These are phyloP conservation scores for Wickerhamomyces canadensis DNA, from an alignment of 805 yeast genomes.

Conservation along the genomic window DNA sequence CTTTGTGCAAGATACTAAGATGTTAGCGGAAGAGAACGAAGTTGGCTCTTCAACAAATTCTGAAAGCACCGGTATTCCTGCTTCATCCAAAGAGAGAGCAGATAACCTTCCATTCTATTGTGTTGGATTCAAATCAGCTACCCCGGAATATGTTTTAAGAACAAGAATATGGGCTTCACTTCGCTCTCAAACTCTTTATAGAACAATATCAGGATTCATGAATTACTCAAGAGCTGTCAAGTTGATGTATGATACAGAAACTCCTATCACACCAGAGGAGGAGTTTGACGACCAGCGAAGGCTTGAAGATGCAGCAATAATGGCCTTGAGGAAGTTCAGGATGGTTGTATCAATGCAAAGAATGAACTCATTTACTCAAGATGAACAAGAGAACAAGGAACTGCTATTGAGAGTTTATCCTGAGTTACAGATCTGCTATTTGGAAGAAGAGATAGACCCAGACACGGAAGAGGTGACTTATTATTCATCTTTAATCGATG, in stretches of 20 bases:
- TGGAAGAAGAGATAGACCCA: conserved; percentile 43
- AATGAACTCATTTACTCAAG: conserved; percentile 44
- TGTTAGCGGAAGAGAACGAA: conserved; percentile 45
- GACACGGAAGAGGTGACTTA: conserved; percentile 37
- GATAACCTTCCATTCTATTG: conserved; percentile 54
- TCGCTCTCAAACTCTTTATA: conserved; percentile 65
- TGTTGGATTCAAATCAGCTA: conserved; percentile 58
- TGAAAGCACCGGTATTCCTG: conserved; percentile 10
- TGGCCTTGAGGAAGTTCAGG: conserved; percentile 60
- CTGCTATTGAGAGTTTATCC: conserved; percentile 61
- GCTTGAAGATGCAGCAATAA: conserved; percentile 41
- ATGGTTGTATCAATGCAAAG: conserved; percentile 64
- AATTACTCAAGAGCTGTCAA: conserved; percentile 66
- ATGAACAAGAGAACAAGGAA: conserved; percentile 55
- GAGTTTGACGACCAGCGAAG: conserved; percentile 30
- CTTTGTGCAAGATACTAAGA: conserved; percentile 62
- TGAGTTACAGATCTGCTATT: conserved; percentile 57
- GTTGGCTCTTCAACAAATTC: conserved; percentile 11
- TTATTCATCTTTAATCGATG: conserved; percentile 67
- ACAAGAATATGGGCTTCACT: conserved; percentile 76
- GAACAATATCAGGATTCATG: conserved; percentile 72
- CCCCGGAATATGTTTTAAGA: conserved; percentile 52
- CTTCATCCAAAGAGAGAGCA: conserved; percentile 24
- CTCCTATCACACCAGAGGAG: conserved; percentile 30
- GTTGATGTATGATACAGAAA: conserved; percentile 56